Evolutionary conservation across 2,329 filamentous ascomycete species (phyloP).

Genomic region (Alternaria panax): DNA sequence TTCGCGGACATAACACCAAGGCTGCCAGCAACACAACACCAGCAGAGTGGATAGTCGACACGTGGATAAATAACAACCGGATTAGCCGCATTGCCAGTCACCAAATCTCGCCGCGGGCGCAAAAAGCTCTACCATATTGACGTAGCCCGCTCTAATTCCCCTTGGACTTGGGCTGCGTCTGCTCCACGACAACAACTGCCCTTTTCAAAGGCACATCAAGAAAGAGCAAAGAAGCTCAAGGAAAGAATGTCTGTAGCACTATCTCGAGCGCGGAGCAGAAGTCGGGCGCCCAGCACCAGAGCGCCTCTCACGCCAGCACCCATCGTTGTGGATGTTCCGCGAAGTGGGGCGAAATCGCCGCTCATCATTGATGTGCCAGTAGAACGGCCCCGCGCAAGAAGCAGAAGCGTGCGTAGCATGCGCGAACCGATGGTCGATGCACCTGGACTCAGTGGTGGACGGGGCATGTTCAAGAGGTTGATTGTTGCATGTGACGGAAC

Average conservation of each 20-base stretch:
- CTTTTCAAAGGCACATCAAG: slow-evolving; percentile 29
- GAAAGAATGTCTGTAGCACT: slow-evolving; percentile 38
- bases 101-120: slow-evolving; percentile 18
- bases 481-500: slow-evolving; percentile 54
- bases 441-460: slow-evolving; percentile 45
- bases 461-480: slow-evolving; percentile 51
- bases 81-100: slow-evolving; percentile 17
- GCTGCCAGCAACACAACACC: slow-evolving; percentile 15
- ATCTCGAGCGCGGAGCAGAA: slow-evolving; percentile 39
- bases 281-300: slow-evolving; percentile 40
- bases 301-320: slow-evolving; percentile 30
- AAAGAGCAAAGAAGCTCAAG: slow-evolving; percentile 19
- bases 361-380: slow-evolving; percentile 38
- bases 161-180: slow-evolving; percentile 31
- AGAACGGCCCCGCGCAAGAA: slow-evolving; percentile 32
- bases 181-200: slow-evolving; percentile 26
- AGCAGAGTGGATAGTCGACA: slow-evolving; percentile 14
- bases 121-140: slow-evolving; percentile 28
- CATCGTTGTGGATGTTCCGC: slow-evolving; percentile 34
- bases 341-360: slow-evolving; percentile 36
- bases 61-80: slow-evolving; percentile 7
- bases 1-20: slow-evolving; percentile 10
- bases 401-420: slow-evolving; percentile 35
- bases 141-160: slow-evolving; percentile 31
- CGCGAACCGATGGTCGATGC: slow-evolving; percentile 34